Base-by-base conservation (phyloP, 208 protist genomes). In the Trypanosoma boissoni region DNA sequence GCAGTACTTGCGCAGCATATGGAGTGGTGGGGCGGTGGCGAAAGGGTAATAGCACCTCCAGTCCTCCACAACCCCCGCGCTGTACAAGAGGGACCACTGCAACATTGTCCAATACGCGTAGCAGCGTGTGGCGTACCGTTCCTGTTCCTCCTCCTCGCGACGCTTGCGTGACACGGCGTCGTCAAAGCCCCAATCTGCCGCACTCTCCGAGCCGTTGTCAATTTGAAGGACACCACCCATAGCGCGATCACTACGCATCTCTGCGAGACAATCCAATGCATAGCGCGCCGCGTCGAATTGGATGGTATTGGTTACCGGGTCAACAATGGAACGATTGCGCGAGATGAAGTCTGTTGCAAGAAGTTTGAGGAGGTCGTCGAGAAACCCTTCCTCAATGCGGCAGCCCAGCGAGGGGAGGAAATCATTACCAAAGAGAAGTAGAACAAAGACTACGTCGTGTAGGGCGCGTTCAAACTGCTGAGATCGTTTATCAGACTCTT, bases 381-480 rank as follows among this genome's bases (percentile, higher is more conserved):
- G 72, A 18, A 92, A 96, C 54, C 94, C 92, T 45, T 97, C 85
- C 45, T 86, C 69, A 42, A 99, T 99, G 52, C 80, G 80, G 20
- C 97, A 88, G 4, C 99, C 76, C 21, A 90, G 71, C 3, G 97
- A 93, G 2, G 98, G 98, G 28, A 99, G 72, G 65, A 99, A 99
- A 76, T 99, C 98, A 75, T 99, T 99, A 26, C 98, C 98, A 60
- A 97, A 96, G 57, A 99, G 92, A 48, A 99, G 97, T 70, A 97
- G 87, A 6, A 99, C 72, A 56, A 99, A 97, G 7, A 99, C 88
- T 29, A 98, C 98, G 72, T 99, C 98, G 72, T 99, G 97, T 37
- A 92, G 55, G 0, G 82, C 62, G 21, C 64, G 64, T 69, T 93
- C 86, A 52, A 96, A 91, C 46, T 51, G 48, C 31, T 48, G 51